Percentiles rank a stretch among this genome's conserved stretches.
Evolutionary conservation across 2,329 filamentous ascomycete genomes (phyloP).

Genomic region (Septoria petroselini): DNA sequence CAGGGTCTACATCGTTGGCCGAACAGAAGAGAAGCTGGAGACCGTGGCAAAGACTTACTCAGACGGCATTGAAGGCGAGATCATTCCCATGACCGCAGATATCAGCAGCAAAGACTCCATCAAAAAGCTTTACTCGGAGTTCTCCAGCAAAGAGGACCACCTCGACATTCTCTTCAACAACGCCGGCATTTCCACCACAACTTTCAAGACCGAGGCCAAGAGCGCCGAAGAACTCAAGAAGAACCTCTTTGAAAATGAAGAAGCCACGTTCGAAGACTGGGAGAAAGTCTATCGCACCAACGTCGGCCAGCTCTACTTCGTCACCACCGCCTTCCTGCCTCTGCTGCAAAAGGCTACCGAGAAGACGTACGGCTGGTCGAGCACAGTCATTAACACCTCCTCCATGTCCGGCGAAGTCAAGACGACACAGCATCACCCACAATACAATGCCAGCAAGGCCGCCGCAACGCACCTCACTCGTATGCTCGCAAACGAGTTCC

Average conservation of each 20-base stretch:
- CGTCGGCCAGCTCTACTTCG: slow-evolving; percentile 49
- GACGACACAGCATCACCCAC: slow-evolving; percentile 48
- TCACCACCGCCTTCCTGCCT: slow-evolving; percentile 48
- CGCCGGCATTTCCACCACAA: slow-evolving; percentile 45
- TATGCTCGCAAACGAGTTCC: slow-evolving; percentile 54
- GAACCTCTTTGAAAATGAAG: slow-evolving; percentile 46
- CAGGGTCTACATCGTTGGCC: slow-evolving; percentile 50
- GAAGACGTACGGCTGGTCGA: slow-evolving; percentile 43
- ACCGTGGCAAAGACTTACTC: slow-evolving; percentile 45
- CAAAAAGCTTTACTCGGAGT: slow-evolving; percentile 42
- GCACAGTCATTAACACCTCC: slow-evolving; percentile 47
- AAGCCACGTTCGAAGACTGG: slow-evolving; percentile 46
- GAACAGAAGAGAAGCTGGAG: slow-evolving; percentile 49
- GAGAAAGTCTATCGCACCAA: slow-evolving; percentile 47
- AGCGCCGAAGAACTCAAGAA: slow-evolving; percentile 45
- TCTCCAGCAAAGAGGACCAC: slow-evolving; percentile 45
- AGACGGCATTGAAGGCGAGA: slow-evolving; percentile 46
- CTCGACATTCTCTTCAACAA: slow-evolving; percentile 48
- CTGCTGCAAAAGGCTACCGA: slow-evolving; percentile 46
- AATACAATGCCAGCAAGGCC: slow-evolving; percentile 46
- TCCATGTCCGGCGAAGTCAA: slow-evolving; percentile 48
- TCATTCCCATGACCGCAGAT: slow-evolving; percentile 48
- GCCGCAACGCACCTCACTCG: slow-evolving; percentile 55
- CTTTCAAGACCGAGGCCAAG: slow-evolving; percentile 40
- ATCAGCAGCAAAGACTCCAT: slow-evolving; percentile 46